A percentile compares a stretch with the other conserved stretches of the same genome.
Conservation (phyloP, 164 flowering plant species). For the Annona squamosa region DNA sequence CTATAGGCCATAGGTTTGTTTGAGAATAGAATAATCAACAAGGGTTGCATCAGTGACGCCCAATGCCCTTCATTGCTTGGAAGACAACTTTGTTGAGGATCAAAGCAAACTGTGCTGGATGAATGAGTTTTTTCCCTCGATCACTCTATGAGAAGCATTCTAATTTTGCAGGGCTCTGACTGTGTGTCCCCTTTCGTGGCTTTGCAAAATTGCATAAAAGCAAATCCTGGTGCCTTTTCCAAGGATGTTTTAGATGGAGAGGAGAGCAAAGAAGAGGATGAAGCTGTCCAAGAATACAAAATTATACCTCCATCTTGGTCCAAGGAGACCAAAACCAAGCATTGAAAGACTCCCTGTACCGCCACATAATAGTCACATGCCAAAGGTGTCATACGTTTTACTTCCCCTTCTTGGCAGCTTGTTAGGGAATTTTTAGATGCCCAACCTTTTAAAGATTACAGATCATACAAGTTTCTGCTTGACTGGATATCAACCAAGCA, state of each 20-base stretch:
- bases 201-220: constrained; percentile 77
- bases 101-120: neutral
- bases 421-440: no score
- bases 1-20: no score
- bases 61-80: no score
- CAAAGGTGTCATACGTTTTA: neutral
- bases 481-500: neutral
- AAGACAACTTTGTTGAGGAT: neutral
- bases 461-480: neutral
- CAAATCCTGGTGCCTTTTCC: constrained; percentile 71
- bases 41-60: no score
- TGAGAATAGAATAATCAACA: no score
- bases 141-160: neutral
- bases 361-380: neutral
- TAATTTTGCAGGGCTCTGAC: constrained; percentile 62
- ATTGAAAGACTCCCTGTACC: constrained; percentile 1
- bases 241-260: constrained; percentile 53
- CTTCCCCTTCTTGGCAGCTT: neutral
- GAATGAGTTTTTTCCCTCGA: neutral
- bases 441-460: neutral
- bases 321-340: constrained; percentile 33
- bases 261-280: constrained; percentile 34
- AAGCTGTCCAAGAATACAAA: constrained; percentile 35
- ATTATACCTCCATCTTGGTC: constrained; percentile 66
- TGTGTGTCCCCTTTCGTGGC: constrained; percentile 84